Evolutionary conservation across 2,329 filamentous ascomycete species (phyloP), one percentile per base, ranked within the genome.

Genomic region (Ascocoryne sarcoides): DNA sequence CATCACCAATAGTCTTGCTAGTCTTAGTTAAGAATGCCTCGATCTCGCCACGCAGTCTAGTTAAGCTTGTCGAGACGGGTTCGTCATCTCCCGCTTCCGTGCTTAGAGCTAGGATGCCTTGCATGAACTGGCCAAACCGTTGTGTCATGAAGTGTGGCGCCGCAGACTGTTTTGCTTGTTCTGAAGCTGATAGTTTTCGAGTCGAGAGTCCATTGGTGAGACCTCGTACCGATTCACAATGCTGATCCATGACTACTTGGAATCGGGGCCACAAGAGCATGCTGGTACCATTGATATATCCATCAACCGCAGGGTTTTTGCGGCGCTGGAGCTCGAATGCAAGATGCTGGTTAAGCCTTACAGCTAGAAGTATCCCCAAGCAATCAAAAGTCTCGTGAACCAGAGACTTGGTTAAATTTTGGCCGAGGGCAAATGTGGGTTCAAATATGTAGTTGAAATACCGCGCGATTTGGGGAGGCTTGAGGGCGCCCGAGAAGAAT

Each of bases 231-330:
- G 86, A 93, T 39, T 95, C 88, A 64, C 84, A 88, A 60, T 98
- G 92, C 40, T 82, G 74, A 59, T 95, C 89, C 79, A 98, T 94
- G 53, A 95, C 80, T 42, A 86, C 76, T 62, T 98, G 93, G 55
- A 98, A 84, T 18, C 90, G 82, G 5, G 92, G 92, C 92, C 92
- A 98, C 4, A 98, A 75, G 2, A 92, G 76, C 87, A 98, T 98
- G 57, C 84, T 89, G 4, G 87, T 94, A 33, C 79, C 89, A 60
- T 98, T 98, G 59, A 95, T 82, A 59, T 98, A 98, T 29, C 78
- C 74, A 57, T 98, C 92, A 2, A 86, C 80, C 4, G 87, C 82
- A 0, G 92, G 92, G 1, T 96, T 79, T 58, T 93, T 90, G 40
- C 90, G 79, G 9, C 90, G 76, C 62, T 98, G 92, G 23, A 96